Base-by-base conservation (phyloP, 73 alveolate species). In the Paramecium primaurelia region DNA sequence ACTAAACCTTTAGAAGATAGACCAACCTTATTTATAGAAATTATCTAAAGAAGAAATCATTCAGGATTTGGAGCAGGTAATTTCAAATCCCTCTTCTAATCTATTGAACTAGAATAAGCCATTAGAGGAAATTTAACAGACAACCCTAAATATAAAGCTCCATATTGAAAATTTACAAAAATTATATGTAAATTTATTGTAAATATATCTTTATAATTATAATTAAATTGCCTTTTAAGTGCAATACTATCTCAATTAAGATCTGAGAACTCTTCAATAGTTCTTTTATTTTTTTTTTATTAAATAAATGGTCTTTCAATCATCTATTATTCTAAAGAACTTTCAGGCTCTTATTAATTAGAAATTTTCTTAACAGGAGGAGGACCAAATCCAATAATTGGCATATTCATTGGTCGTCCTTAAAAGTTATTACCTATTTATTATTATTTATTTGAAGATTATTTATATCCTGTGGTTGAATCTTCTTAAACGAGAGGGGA, bases 1-100 rank as follows among this genome's bases (percentile, higher is more conserved):
- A 96, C 98, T 30, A 96, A 96, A 95, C 98, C 98, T 10, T 96
- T 96, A 58, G 97, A 96, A 80, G 98, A 96, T 75, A 96, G 98
- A 93, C 98, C 98, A 30, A 96, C 98, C 3, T 94, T 96, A 12
- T 96, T 96, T 96, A 95, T 91, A 58, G 98, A 96, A 93, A 93
- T 96, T 60, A 96, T 96, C 30, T 94, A 96, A 84, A 95, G 98
- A 86, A 84, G 93, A 34, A 96, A 96, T 92, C 97, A 96, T 68
- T 59, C 86, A n/a, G 98, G 99, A 28, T 96, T 96, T 47, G 99
- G 98, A 2, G 97, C 97, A 47, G 99, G 98, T 26, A 96, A 96
- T 96, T 96, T 95, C 95, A 96, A 96, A 88, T 58, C 96, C 38
- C 84, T 96, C 69, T 96, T 96, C 73, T 97, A 95, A 64, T 90